Evolutionary conservation across 306 rosid species (phyloP).

Genomic region (Malus sylvestris): DNA sequence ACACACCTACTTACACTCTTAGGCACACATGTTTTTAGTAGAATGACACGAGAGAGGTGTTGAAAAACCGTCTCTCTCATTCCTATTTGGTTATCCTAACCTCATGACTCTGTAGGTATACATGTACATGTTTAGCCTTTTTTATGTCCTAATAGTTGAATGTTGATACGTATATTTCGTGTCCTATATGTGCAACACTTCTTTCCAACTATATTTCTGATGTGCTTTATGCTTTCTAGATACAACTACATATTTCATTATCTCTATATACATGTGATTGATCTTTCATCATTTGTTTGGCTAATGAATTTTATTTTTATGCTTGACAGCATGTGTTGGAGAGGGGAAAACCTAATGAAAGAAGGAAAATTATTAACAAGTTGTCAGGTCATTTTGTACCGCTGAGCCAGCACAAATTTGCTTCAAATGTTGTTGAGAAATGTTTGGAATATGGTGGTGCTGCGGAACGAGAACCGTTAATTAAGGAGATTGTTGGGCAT

Average conservation of each 20-base stretch:
- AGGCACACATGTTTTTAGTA: neutral
- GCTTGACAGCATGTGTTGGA: slow-evolving; percentile 66
- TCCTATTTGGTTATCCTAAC: neutral
- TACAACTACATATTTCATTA: neutral
- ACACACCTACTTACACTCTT: neutral
- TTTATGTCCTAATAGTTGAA: neutral
- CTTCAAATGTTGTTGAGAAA: slow-evolving; percentile 43
- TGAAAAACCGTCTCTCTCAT: neutral
- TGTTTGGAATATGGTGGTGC: slow-evolving; percentile 36
- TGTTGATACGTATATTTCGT: neutral
- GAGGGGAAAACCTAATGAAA: slow-evolving; percentile 62
- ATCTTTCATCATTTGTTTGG: slow-evolving; percentile 6
- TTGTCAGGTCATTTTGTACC: slow-evolving; percentile 53
- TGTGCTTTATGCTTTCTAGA: neutral
- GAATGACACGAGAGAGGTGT: neutral
- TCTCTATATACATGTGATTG: neutral
- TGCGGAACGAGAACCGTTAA: slow-evolving; percentile 24
- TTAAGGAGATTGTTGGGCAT: slow-evolving; percentile 31
- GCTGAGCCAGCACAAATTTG: slow-evolving; percentile 59
- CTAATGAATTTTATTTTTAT: slow-evolving; percentile 9
- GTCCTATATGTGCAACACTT: neutral
- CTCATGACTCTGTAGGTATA: neutral
- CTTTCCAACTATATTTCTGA: neutral
- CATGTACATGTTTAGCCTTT: neutral
- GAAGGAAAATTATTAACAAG: slow-evolving; percentile 63